Base-by-base conservation (phyloP, 192 early-diverging fungal species). In the Globomyces pollinis-pini region DNA sequence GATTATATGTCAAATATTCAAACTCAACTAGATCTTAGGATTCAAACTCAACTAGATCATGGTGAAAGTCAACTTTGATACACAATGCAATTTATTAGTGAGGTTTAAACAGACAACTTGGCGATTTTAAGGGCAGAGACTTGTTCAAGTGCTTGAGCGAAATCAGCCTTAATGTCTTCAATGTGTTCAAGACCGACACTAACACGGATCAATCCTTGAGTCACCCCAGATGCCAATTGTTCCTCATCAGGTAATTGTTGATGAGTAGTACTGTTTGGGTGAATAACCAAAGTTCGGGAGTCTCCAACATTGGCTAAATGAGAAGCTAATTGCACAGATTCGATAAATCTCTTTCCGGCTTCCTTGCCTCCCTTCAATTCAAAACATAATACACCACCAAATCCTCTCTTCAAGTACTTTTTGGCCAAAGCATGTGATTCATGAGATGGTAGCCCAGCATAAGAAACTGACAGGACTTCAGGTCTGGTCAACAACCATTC, bases 301-400 rank as follows among this genome's bases (percentile, higher is more conserved):
- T 96, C 93, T 45, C 93, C 93, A n/a, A 96, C 89, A 56, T 96
- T 96, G 38, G 91, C 93, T 21, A 96, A 68, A 66, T 94, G 88
- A n/a, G 87, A 89, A 2, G 86, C 79, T 23, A 96, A 79, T 65
- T 92, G 77, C 32, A 94, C 79, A 15, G 54, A 65, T 56, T 90
- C 77, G 44, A 96, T 86, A 63, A 96, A 94, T 21, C 51, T 62
- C 20, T 71, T 59, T 31, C 80, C 88, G 20, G 86, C 83, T 21
- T 63, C 45, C 20, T 53, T 30, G 24, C 73, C 77, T 11, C 53
- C 53, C 6, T 76, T 76, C 56, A 87, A 54, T 26, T 84, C 88
- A 76, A 87, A 91, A 36, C 83, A 83, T 36, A 96, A 65, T 2
- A 93, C 88, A 66, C 86, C 89, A 42, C 93, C 93, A 69, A 89